Evolutionary conservation across 2,329 filamentous ascomycete species (phyloP), one percentile per base, ranked within the genome.

Genomic region (Plenodomus biglobosus): DNA sequence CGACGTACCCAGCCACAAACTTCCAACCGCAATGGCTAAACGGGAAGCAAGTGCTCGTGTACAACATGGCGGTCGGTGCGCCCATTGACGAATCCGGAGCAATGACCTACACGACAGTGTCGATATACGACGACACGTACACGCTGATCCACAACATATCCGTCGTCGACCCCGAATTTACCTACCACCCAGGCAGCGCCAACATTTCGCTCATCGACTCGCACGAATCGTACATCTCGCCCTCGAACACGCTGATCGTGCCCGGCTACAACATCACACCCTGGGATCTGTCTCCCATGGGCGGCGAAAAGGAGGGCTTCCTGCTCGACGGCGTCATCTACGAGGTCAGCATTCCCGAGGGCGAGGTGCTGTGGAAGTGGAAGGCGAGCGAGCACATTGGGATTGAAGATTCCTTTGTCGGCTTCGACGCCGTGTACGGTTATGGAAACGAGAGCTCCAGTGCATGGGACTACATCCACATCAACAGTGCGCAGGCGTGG

Each of bases 321-420:
- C 30, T 46, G 17, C 21, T 46, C 4, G 44, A 46, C 13, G 41
- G 30, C 17, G 41, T 46, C 15, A 38, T 22, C 6, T 21, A 41
- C 3, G 38, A 46, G 17, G 17, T 50, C 18, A 53, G 50, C 6
- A 47, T 50, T 2, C 50, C 50, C 10, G 47, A 53, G n/a, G 50
- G 47, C 22, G 47, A 40, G 16, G 39, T 53, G 1, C 18, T 53
- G 1, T 54, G 48, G 51, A 35, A 51, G 17, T 54, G 44, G 44
- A 54, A 44, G 5, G 48, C 51, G 27, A 44, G 51, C 18, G 51
- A 46, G 10, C 51, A 54, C 16, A 48, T 48, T n/a, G 30, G 46
- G 22, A 24, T 24, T 24, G 22, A 24, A 10, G 22, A 24, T 24
- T 5, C 5, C 10, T 24, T 24, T 24, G 22, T 24, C 5, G 22